Conservation (phyloP, 1,139 yeast species). For the Kodamaea sp. region DNA sequence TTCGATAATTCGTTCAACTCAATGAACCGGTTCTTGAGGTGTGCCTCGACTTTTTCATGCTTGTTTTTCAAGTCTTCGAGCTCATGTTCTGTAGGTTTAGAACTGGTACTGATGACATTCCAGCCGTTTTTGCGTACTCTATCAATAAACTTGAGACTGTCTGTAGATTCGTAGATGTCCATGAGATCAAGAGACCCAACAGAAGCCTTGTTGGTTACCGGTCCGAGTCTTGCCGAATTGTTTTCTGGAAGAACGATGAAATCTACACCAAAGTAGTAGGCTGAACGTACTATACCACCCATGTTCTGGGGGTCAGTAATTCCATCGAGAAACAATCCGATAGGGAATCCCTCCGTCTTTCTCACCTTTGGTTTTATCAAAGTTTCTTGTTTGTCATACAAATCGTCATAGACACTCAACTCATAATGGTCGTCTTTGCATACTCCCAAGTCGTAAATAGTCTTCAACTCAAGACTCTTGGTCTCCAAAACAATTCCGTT, state of each 20-base stretch:
- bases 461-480: conserved; percentile 52
- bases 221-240: conserved; percentile 73
- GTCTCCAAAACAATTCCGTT: conserved; percentile 79
- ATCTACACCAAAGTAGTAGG: conserved; percentile 83
- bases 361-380: conserved; percentile 9
- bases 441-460: conserved; percentile 37
- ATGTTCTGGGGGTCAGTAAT: conserved; percentile 88
- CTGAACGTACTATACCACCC: conserved; percentile 84
- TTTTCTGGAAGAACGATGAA: conserved; percentile 70
- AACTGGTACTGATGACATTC: conserved; percentile 69
- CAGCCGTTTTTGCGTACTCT: conserved; percentile 60
- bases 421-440: conserved; percentile 30
- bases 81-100: conserved; percentile 28
- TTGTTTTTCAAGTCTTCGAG: conserved; percentile 21
- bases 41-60: conserved; percentile 21
- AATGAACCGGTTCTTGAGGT: conserved; percentile 33
- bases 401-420: conserved; percentile 22
- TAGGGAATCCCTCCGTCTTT: conserved; percentile 41
- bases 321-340: conserved; percentile 79
- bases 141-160: conserved; percentile 65
- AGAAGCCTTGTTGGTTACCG: conserved; percentile 77
- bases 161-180: conserved; percentile 57
- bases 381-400: conserved; percentile 17
- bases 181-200: conserved; percentile 86
- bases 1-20: conserved; percentile 44